phyloP scores from a whole-genome alignment of 1,139 yeast genomes.

The Geotrichum fermentans region DNA sequence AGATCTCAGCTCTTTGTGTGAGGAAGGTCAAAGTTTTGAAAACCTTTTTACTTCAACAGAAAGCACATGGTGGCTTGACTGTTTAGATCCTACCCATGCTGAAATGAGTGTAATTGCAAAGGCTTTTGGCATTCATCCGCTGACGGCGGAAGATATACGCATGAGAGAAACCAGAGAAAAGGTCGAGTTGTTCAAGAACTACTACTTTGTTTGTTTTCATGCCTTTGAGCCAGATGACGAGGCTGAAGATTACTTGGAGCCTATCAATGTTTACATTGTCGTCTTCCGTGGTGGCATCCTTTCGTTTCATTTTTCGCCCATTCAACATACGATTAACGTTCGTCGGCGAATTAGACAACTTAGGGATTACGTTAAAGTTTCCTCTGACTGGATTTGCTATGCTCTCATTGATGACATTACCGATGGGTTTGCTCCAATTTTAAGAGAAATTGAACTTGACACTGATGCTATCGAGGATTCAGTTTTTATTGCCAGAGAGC shows the following conservation, averaged over 20 bases:
- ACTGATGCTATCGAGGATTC: constrained; percentile 91
- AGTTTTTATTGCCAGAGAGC: constrained; percentile 57
- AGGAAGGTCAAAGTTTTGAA: constrained; percentile 54
- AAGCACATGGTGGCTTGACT: constrained; percentile 78
- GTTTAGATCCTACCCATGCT: constrained; percentile 86
- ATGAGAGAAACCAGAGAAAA: constrained; percentile 92
- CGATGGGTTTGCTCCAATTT: constrained; percentile 88
- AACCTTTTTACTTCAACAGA: constrained; percentile 45
- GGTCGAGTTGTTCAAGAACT: constrained; percentile 83
- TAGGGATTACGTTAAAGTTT: constrained; percentile 81
- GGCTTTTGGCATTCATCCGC: constrained; percentile 91
- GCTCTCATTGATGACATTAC: constrained; percentile 92
- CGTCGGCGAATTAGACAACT: constrained; percentile 88
- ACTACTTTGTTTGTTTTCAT: constrained; percentile 88
- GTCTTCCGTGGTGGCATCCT: constrained; percentile 81
- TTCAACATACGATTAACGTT: constrained; percentile 77
- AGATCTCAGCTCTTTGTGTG: constrained; percentile 67
- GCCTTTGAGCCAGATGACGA: constrained; percentile 69
- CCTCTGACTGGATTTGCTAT: constrained; percentile 91
- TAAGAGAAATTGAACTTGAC: constrained; percentile 79
- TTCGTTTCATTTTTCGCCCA: constrained; percentile 81
- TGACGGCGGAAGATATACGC: constrained; percentile 92
- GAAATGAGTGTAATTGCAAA: constrained; percentile 93
- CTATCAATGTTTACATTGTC: constrained; percentile 83
- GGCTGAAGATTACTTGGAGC: constrained; percentile 78